Conservation (phyloP, 2,329 filamentous ascomycete species). For the Pseudogymnoascus sp. region DNA sequence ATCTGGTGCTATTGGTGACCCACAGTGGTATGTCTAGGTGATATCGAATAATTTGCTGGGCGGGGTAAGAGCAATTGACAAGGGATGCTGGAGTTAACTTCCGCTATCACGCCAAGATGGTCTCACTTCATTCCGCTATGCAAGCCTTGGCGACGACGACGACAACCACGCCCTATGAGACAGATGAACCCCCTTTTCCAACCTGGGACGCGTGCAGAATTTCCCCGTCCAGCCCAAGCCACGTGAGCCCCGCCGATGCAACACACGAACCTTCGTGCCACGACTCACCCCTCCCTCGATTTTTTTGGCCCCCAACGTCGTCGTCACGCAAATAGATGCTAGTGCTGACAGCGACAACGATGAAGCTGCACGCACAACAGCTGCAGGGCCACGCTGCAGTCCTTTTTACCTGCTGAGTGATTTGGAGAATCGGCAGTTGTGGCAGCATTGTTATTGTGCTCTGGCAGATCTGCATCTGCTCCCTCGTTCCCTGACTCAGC, state of each 20-base stretch:
- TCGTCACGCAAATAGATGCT: background rate
- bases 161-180: background rate
- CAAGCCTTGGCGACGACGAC: background rate
- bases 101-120: background rate
- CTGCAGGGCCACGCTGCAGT: background rate
- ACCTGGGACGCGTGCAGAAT: background rate
- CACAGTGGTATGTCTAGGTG: background rate
- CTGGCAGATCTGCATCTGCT: background rate
- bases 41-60: background rate
- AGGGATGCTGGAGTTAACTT: background rate
- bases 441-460: background rate
- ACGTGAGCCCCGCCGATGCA: background rate
- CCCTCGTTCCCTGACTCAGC: background rate
- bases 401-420: background rate
- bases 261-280: background rate
- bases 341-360: background rate
- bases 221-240: background rate
- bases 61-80: background rate
- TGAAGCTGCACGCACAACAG: background rate
- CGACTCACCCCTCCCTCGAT: background rate
- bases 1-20: background rate
- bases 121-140: background rate
- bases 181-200: background rate
- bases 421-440: background rate
- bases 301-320: background rate